Percentiles rank a stretch among this genome's conserved stretches.
phyloP scores from a whole-genome alignment of 2,329 filamentous ascomycete genomes.

The Stromatinia cepivora region DNA sequence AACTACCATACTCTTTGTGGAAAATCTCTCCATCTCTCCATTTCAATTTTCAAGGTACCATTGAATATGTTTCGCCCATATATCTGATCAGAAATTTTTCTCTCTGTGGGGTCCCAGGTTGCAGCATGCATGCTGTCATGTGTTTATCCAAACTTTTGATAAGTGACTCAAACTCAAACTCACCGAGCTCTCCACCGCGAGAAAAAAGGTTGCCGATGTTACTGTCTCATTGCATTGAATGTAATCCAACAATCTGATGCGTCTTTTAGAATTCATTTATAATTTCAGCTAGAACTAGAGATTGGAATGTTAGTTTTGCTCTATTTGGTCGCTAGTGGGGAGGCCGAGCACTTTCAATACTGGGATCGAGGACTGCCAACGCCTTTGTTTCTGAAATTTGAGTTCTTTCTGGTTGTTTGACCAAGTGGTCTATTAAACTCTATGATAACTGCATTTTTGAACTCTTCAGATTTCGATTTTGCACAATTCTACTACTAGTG shows the following conservation, averaged over 20 bases:
- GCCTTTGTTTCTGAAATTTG: background rate
- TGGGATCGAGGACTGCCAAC: background rate
- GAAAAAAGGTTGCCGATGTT: background rate
- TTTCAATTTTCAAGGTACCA: background rate
- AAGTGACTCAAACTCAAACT: constrained; percentile 1
- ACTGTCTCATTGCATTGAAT: background rate
- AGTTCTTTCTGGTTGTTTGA: background rate
- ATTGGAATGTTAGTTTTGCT: background rate
- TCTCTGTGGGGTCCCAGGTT: background rate
- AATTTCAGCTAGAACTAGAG: background rate
- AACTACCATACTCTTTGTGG: background rate
- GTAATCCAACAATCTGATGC: background rate
- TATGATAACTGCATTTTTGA: too few species aligned
- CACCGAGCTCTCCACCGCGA: background rate
- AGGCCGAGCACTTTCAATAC: background rate
- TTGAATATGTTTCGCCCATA: background rate
- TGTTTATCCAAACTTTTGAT: background rate
- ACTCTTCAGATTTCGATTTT: too few species aligned
- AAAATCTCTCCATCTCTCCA: background rate
- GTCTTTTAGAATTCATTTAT: too few species aligned
- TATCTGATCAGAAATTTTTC: background rate
- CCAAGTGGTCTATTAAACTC: too few species aligned
- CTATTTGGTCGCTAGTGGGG: background rate
- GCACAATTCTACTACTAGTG: too few species aligned
- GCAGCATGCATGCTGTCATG: background rate